phyloP scores from a whole-genome alignment of 192 early-diverging fungal species.

The Gamsiella multidivaricata region DNA sequence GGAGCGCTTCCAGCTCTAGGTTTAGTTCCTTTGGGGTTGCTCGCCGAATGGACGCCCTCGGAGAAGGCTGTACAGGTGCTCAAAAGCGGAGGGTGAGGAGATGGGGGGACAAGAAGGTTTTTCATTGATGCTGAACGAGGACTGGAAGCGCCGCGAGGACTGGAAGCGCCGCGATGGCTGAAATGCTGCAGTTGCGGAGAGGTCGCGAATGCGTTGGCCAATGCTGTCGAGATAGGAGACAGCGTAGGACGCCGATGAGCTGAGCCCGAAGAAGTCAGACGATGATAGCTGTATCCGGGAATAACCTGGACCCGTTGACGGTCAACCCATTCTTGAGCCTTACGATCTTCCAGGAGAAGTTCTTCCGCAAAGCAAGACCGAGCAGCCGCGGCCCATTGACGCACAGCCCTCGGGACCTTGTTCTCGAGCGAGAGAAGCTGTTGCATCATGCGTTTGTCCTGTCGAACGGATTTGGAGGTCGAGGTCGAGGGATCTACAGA shows the following conservation, averaged over 20 bases:
- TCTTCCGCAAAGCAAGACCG: conserved; percentile 36
- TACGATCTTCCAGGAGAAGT: conserved; percentile 26
- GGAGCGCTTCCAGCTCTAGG: neutral
- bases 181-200: neutral
- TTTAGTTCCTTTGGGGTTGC: neutral
- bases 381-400: conserved; percentile 39
- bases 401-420: conserved; percentile 39
- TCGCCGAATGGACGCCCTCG: conserved; percentile 16
- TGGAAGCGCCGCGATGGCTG: neutral
- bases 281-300: conserved; percentile 11
- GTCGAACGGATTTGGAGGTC: conserved; percentile 1
- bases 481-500: neutral
- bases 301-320: conserved; percentile 44
- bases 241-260: neutral
- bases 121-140: neutral
- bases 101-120: neutral
- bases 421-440: conserved; percentile 46
- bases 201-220: conserved; percentile 6
- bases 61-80: conserved; percentile 6
- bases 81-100: conserved; percentile 1
- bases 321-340: conserved; percentile 43
- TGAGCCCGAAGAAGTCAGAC: neutral
- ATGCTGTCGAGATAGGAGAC: conserved; percentile 10
- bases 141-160: neutral
- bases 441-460: conserved; percentile 41